Base-by-base conservation (phyloP, 2,329 filamentous ascomycete species). In the Tympanopsis confertula region DNA sequence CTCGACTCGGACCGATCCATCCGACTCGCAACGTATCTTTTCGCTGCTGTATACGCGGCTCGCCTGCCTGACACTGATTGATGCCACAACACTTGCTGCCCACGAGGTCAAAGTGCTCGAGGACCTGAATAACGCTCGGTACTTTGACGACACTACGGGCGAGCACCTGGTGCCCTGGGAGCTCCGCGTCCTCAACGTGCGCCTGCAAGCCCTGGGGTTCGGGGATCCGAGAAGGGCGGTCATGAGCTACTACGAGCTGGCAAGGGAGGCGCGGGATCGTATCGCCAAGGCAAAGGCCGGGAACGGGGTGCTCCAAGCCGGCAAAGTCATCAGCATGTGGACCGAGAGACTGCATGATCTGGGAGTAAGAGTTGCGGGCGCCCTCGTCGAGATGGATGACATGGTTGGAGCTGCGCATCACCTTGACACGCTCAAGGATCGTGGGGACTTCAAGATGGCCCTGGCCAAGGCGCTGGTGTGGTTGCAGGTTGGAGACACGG, bases 181-280 rank as follows among this genome's bases (percentile, higher is more conserved):
- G 30, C 68, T 98, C 38, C 76, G 91, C 5, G 71, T 95, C 3
- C 68, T 96, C 13, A 79, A 82, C 5, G 82, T 95, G 5, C 74
- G 88, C 2, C 68, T 96, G 15, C 86, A 94, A 47, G 86, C 85
- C 0, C 72, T 94, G 35, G 86, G 86, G 1, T 93, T 91, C 45
- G 81, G 81, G 3, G 91, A 98, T 57, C 75, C 80, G 36, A 71
- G 89, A 4, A 72, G 88, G 43, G 83, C 85, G 3, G 80, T 98
- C 40, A 89, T 91, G 69, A 84, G 83, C 33, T 86, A 94, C 54
- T 94, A 94, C 53, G 87, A 94, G 44, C 69, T 96, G 2, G 87
- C 81, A 0, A 62, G 83, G 5, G 86, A 94, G 56, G 86, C 85
- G 2, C 69, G 87, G 14, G 62, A 65, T 2, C 69, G 71, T 40